Evolutionary conservation across 306 rosid genomes (phyloP).

Genomic region (Abrus pulchellus): DNA sequence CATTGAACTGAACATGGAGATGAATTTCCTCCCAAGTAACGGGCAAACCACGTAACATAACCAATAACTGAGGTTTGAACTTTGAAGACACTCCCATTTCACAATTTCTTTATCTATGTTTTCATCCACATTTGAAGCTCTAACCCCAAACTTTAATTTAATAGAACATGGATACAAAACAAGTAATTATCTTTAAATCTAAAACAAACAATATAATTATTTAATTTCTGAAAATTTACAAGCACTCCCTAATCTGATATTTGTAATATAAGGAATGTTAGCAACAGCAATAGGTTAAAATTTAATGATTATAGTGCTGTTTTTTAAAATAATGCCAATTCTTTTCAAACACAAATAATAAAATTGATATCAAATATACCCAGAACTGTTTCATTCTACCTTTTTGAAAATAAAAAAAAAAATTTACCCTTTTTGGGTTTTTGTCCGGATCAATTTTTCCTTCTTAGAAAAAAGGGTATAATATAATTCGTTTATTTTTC

Average conservation of each 20-base stretch:
- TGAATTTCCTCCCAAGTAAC: slow-evolving; percentile 22
- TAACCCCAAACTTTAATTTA: background rate
- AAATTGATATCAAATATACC: no score
- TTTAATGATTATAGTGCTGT: no score
- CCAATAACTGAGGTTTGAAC: background rate
- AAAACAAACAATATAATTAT: background rate
- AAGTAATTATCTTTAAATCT: background rate
- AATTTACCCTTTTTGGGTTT: no score
- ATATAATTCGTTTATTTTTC: background rate
- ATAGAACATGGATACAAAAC: background rate
- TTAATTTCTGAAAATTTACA: background rate
- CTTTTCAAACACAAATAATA: no score
- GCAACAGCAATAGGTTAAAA: no score
- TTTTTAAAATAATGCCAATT: no score
- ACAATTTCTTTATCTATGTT: background rate
- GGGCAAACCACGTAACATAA: background rate
- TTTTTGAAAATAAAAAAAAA: no score
- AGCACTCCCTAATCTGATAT: background rate
- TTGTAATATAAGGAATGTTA: background rate
- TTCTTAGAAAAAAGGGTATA: background rate
- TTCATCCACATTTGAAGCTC: background rate
- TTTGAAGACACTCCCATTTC: background rate
- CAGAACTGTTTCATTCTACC: no score
- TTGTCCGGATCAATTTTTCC: background rate
- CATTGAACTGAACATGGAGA: background rate